phyloP scores from a whole-genome alignment of 352 stramenopile genomes.

The Phytophthora fragariaefolia region DNA sequence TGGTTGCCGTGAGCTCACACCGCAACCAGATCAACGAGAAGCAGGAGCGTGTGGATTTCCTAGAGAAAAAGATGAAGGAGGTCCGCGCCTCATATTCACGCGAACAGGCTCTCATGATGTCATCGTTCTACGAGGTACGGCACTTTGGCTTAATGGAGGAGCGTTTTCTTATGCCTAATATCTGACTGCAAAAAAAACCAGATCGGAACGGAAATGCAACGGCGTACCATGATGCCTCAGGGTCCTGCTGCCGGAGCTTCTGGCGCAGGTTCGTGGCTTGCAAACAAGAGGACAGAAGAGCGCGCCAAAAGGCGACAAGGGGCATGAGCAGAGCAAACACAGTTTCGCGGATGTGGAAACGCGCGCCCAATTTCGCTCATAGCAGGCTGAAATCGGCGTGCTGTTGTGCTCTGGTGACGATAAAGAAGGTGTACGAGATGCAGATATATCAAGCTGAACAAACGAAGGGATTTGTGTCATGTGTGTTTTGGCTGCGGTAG shows the following conservation, averaged over 20 bases:
- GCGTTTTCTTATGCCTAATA: too few relatives aligned
- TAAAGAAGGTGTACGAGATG: conserved; percentile 15
- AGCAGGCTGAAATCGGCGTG: conserved; percentile 8
- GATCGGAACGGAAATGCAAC: conserved; percentile 90
- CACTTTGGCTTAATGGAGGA: not conserved
- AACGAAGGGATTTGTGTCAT: conserved; percentile 32
- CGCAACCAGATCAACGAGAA: conserved; percentile 90
- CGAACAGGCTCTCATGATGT: conserved; percentile 90
- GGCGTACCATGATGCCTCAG: conserved; percentile 89
- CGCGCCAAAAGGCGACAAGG: conserved; percentile 80
- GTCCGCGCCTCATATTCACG: conserved; percentile 79
- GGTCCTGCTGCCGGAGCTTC: conserved; percentile 46
- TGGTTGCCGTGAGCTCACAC: conserved; percentile 88
- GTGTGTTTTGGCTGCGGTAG: conserved; percentile 4
- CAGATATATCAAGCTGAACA: conserved; percentile 34
- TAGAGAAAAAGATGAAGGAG: conserved; percentile 90
- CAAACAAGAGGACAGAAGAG: conserved; percentile 86
- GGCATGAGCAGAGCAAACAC: conserved; percentile 36
- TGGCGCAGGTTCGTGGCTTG: conserved; percentile 76
- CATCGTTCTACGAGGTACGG: conserved; percentile 86
- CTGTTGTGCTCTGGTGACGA: conserved; percentile 9
- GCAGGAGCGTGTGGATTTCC: conserved; percentile 81
- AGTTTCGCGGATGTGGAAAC: conserved; percentile 7
- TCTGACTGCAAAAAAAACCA: too few relatives aligned
- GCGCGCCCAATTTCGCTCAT: conserved; percentile 7